Base-by-base conservation (phyloP, 1,284 basidiomycete genomes). In the Singerocomus inundabilis region DNA sequence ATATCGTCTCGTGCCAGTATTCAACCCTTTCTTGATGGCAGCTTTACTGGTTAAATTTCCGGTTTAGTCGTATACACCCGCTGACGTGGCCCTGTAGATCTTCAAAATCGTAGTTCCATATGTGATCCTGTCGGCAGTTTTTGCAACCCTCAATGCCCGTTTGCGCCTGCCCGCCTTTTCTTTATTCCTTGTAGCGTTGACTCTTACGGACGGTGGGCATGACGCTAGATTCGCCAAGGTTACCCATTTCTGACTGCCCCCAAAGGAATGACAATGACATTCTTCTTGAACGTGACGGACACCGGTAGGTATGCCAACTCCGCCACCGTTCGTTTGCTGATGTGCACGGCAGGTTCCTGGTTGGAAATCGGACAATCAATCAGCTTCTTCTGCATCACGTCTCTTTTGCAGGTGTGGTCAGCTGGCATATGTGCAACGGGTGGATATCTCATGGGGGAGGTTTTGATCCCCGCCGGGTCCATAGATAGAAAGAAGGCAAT, bases 291-390 rank as follows among this genome's bases (percentile, higher is more conserved):
- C 30, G 91, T 95, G 36, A 84, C 81, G 28, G 91, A 93, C 63
- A 85, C 83, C 28, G 88, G 88, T 75, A 60, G 71, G 47, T 36
- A 34, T 38, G 36, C 13, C 7, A 25, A 9, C n/a, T 16, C 32
- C 31, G 41, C 26, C 24, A 30, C 33, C 26, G 16, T 28, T 49
- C 43, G 10, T 57, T 24, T 47, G 38, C 51, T 66, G 47, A 69
- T 47, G 37, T 24, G 31, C 16, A 18, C 6, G 32, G 21, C 44
- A 77, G 86, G 87, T 0, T 91, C 88, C 6, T 95, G 92, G 93
- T 71, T 94, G 46, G 90, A 94, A 63, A 94, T 93, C 49, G 92
- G 92, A 5, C 88, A 91, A 67, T 87, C 86, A 0, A 93, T 94
- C 62, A 91, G 81, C 48, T 92, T 93, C 70, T 94, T 93, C 68